A percentile compares a stretch with the other conserved stretches of the same genome.
phyloP scores from a whole-genome alignment of 2,329 filamentous ascomycete genomes.

The Colletotrichum magnum region DNA sequence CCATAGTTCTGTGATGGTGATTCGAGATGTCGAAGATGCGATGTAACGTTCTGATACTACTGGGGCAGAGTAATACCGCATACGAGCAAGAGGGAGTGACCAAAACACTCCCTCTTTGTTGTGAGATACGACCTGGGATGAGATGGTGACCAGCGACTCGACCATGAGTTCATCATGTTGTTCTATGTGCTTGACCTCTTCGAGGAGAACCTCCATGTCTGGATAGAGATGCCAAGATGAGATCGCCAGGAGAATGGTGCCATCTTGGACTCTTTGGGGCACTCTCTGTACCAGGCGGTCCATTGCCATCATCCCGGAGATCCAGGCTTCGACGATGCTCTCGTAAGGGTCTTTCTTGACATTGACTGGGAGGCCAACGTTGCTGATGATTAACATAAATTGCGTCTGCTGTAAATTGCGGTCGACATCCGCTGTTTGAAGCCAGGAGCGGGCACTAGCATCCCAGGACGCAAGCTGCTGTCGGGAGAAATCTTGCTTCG shows the following conservation, averaged over 20 bases:
- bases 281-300: neutral
- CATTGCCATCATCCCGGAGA: neutral
- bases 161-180: neutral
- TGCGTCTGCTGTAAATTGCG: constrained; percentile 45
- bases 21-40: neutral
- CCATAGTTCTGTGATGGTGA: neutral
- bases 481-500: constrained; percentile 42
- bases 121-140: neutral
- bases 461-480: constrained; percentile 50
- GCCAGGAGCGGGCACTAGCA: constrained; percentile 54
- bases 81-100: neutral
- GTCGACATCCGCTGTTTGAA: constrained; percentile 43
- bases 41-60: neutral
- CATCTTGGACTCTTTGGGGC: neutral
- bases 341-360: neutral
- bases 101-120: neutral
- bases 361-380: constrained; percentile 13
- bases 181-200: neutral
- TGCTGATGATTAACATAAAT: constrained; percentile 44
- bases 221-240: constrained; percentile 28
- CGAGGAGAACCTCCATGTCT: neutral
- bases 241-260: constrained; percentile 4
- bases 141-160: neutral
- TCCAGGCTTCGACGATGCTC: neutral
- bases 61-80: neutral